Base-by-base conservation (phyloP, 1,284 basidiomycete genomes). In the Ustilago nuda region DNA sequence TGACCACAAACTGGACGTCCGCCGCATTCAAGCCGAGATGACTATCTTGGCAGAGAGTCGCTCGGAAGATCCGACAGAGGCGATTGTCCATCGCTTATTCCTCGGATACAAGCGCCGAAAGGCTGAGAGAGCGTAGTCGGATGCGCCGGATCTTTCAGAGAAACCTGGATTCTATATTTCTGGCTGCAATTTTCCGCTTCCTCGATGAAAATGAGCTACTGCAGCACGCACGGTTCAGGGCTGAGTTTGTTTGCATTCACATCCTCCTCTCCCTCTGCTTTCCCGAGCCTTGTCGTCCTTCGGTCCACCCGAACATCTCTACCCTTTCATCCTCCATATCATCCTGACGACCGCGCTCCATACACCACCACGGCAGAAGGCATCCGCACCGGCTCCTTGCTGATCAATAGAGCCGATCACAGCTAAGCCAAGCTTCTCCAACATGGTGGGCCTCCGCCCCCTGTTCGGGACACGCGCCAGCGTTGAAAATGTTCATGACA, bases 391-490 rank as follows among this genome's bases (percentile, higher is more conserved):
- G 23, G 23, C 23, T 27, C 23, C 23, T 27, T 27, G 23, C 23
- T 27, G 23, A 27, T 27, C 23, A 27, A 27, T 27, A 27, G 23
- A 27, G 23, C 23, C 3, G 23, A 27, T 27, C 23, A 27, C 23
- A 27, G 23, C 23, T 27, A 27, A 27, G 23, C 23, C 23, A 27
- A 27, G 23, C n/a, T 43, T 37, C n/a, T 13, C 46, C 19, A 55
- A 12, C 60, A 66, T 36, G 56, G 59, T 63, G 56, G 64, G 53
- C 46, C 51, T 62, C 37, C 72, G 72, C 41, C 73, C 73, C 7
- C 61, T 76, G 37, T 76, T 76, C 23, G 73, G 73, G 55, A 36
- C 61, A 17, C 63, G 61, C 39, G 53, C 57, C 8, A 76, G 73
- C 65, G 73, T 76, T 37, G 41, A 46, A 32, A 60, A 76, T 35